A percentile compares a stretch with the other conserved stretches of the same genome.
phyloP scores from a whole-genome alignment of 345 rosid genomes.

The Lepidium sativum region DNA sequence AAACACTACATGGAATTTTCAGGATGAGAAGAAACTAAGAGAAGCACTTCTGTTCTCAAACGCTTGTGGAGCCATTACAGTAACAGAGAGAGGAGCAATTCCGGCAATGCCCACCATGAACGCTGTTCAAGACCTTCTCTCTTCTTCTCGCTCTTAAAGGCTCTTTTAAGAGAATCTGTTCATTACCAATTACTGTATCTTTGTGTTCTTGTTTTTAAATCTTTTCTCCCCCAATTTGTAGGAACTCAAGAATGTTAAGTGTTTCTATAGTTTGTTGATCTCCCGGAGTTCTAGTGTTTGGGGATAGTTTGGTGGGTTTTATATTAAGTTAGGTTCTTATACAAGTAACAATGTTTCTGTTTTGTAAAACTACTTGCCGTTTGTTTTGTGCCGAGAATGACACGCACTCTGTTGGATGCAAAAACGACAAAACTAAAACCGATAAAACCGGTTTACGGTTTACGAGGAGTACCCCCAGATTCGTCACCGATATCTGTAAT shows the following conservation, averaged over 20 bases:
- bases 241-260: constrained; percentile 26
- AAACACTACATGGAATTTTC: background rate
- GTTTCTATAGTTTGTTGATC: constrained; percentile 17
- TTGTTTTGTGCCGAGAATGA: background rate
- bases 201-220: background rate
- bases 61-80: constrained; percentile 81
- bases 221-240: background rate
- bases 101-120: constrained; percentile 77
- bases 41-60: constrained; percentile 75
- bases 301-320: background rate
- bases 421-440: no score
- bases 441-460: constrained; percentile 5
- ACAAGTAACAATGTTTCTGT: background rate
- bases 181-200: background rate
- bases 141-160: constrained; percentile 7
- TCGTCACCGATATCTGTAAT: background rate
- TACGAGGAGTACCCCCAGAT: background rate
- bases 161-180: background rate
- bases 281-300: constrained; percentile 22
- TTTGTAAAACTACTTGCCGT: background rate
- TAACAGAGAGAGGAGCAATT: constrained; percentile 89
- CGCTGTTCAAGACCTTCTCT: constrained; percentile 48
- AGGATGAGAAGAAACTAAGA: constrained; percentile 77
- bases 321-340: background rate
- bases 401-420: no score